Evolutionary conservation across 768 basidiomycete species (phyloP), one percentile per base, ranked within the genome.

Genomic region (Mycena amicta): DNA sequence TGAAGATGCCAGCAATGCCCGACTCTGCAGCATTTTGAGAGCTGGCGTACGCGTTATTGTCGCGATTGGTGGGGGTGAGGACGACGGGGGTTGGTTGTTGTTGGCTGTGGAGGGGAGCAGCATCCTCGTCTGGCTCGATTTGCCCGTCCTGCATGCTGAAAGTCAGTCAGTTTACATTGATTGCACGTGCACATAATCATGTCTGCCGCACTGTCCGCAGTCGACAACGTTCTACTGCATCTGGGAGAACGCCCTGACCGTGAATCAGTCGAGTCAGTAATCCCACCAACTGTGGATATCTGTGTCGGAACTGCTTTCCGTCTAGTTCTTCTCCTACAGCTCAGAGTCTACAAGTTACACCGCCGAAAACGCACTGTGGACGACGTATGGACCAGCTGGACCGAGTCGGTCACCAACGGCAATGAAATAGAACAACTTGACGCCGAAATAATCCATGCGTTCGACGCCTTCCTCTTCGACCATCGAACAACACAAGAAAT

Each of bases 41-140:
- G 0, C 83, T 78, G 18, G 86, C 76, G 84, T 78, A 57, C 74
- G 71, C 43, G 66, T 67, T 55, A 23, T 74, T 61, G 40, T 71
- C 69, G 54, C 75, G 75, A 58, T 77, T 76, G 15, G 83, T 80
- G 11, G 85, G 86, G 13, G 81, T 85, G 53, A 87, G 76, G 22
- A 87, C 86, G 25, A 87, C 82, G 2, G 81, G 80, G 65, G 25
- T 72, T 54, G 67, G 53, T 51, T 66, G 66, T 54, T 75, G 70
- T 45, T 58, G 54, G 52, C 75, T 78, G 57, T 73, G 75, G n/a
- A 75, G 74, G 37, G 73, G 66, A 33, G 68, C 74, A 37, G 60
- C 66, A 16, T 68, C 75, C 41, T 93, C 93, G 72, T 96, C 94
- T 28, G 94, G 86, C 71, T 95, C 94, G 55, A 96, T 96, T 30